Conservation (phyloP, 768 basidiomycete species). For the Leucogyrophana mollusca region DNA sequence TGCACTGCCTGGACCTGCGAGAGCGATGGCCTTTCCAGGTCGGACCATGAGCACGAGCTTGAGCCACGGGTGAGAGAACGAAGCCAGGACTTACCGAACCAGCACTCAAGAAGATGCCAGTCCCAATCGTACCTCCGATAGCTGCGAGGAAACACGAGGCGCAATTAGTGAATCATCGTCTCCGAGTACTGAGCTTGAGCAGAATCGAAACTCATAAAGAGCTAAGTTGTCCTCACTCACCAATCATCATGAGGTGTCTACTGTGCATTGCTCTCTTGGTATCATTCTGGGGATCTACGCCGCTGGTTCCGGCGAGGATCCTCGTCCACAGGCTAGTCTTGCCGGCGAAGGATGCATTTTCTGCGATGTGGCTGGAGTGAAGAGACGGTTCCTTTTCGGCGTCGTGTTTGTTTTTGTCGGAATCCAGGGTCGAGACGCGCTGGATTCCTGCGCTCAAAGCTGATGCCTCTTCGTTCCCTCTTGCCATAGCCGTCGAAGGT, state of each 20-base stretch:
- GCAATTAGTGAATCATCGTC: background rate
- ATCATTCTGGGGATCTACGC: constrained; percentile 16
- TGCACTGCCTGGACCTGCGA: constrained; percentile 63
- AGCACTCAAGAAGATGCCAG: constrained; percentile 60
- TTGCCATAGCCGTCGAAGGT: background rate
- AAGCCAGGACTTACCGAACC: constrained; percentile 40
- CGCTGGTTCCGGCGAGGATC: constrained; percentile 12
- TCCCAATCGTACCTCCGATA: constrained; percentile 59
- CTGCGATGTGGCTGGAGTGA: background rate
- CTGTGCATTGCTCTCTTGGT: constrained; percentile 40
- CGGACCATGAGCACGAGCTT: background rate
- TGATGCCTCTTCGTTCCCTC: constrained; percentile 4
- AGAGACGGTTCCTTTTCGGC: constrained; percentile 1
- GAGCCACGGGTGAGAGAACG: background rate
- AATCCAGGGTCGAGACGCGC: too few relatives aligned
- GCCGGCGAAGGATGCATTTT: background rate
- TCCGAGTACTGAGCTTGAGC: background rate
- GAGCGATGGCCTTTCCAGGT: constrained; percentile 41
- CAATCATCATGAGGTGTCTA: constrained; percentile 43
- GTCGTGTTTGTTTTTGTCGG: background rate
- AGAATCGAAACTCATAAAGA: background rate
- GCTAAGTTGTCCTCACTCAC: constrained; percentile 17
- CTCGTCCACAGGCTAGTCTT: constrained; percentile 17
- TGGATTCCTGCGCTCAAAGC: too few relatives aligned
- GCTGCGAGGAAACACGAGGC: constrained; percentile 26